phyloP scores from a whole-genome alignment of 345 rosid species.

The Balakata baccata region DNA sequence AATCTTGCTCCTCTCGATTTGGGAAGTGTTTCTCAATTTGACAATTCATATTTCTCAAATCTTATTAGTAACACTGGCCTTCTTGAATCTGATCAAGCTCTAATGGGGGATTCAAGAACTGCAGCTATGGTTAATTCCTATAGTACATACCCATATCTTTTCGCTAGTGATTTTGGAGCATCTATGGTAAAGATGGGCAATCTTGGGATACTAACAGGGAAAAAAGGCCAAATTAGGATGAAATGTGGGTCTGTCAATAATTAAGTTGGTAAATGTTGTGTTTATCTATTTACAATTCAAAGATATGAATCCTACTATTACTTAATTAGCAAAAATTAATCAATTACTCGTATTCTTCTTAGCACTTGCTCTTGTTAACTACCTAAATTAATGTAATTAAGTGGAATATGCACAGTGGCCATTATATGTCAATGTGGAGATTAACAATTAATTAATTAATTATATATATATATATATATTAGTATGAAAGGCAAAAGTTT shows the following conservation, averaged over 20 bases:
- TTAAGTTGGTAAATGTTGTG: constrained; percentile 13
- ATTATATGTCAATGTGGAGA: too few species aligned
- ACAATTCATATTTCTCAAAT: constrained; percentile 58
- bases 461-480: too few species aligned
- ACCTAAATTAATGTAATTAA: too few species aligned
- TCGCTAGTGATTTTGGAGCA: constrained; percentile 54
- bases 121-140: constrained; percentile 55
- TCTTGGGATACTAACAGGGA: constrained; percentile 59
- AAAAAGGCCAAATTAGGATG: constrained; percentile 58
- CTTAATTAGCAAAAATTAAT: too few species aligned
- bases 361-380: too few species aligned
- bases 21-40: constrained; percentile 40
- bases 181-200: constrained; percentile 71
- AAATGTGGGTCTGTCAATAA: constrained; percentile 57
- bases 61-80: constrained; percentile 38
- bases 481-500: too few species aligned
- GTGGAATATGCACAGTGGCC: too few species aligned
- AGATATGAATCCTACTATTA: too few species aligned
- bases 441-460: too few species aligned
- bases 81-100: constrained; percentile 72
- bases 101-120: constrained; percentile 46
- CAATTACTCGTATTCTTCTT: too few species aligned
- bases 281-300: not conserved
- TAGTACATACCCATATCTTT: constrained; percentile 42
- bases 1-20: constrained; percentile 68